These are phyloP conservation scores for Emergomyces pasteurianus DNA, from an alignment of 2,329 filamentous ascomycete species.

Conservation along the genomic window DNA sequence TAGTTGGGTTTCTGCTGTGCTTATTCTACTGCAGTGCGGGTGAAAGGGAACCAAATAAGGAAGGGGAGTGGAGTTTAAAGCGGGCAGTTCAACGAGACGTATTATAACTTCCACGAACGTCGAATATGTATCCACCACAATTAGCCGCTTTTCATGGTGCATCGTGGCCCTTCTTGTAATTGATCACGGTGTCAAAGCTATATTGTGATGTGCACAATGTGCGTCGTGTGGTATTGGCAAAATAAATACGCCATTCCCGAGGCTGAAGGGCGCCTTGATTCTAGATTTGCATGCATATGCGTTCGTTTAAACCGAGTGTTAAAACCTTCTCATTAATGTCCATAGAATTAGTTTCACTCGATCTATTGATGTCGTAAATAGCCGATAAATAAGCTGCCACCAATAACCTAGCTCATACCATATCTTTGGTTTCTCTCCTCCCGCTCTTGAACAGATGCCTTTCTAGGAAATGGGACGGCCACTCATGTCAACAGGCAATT, in stretches of 20 bases:
- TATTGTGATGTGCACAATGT: background rate
- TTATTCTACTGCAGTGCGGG: background rate
- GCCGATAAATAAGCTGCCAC: background rate
- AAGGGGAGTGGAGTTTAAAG: too few relatives aligned
- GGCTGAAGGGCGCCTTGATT: background rate
- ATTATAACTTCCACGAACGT: too few relatives aligned
- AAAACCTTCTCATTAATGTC: background rate
- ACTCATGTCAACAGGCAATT: slow-evolving; percentile 4
- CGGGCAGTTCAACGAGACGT: too few relatives aligned
- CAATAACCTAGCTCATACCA: background rate
- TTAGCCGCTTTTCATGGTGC: too few relatives aligned
- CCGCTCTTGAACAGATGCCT: background rate
- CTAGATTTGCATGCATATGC: background rate
- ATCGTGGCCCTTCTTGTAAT: background rate
- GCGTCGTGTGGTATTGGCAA: background rate
- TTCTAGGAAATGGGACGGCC: background rate
- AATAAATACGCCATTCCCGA: background rate
- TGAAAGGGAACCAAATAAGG: too few relatives aligned
- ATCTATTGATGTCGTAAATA: background rate
- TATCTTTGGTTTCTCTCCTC: background rate
- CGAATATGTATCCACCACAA: too few relatives aligned
- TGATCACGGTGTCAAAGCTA: background rate
- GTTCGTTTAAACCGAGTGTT: background rate
- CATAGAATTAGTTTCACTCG: background rate
- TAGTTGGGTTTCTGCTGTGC: background rate